Evolutionary conservation across 805 yeast species (phyloP).

Genomic region (Candida argentea): DNA sequence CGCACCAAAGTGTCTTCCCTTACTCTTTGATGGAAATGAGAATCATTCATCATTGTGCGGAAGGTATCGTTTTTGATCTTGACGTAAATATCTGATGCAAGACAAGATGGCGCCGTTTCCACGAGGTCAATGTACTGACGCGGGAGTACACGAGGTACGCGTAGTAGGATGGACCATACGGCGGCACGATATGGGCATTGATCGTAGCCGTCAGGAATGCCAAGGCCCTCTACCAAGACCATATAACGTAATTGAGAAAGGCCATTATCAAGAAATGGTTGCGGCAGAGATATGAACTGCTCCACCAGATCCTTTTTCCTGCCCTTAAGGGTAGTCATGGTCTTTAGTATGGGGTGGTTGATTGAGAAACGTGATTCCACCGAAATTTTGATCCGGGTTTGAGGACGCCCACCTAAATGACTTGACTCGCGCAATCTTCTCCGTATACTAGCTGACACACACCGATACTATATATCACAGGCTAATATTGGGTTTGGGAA

Average conservation of each 20-base stretch:
- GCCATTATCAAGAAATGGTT: conserved; percentile 36
- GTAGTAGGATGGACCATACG: conserved; percentile 71
- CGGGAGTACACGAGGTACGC: conserved; percentile 51
- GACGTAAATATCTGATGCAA: conserved; percentile 40
- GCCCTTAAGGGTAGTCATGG: conserved; percentile 17
- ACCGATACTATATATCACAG: no score
- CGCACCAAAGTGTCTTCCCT: conserved; percentile 61
- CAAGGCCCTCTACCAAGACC: conserved; percentile 30
- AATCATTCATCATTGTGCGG: conserved; percentile 72
- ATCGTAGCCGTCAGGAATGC: conserved; percentile 34
- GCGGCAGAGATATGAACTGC: conserved; percentile 34
- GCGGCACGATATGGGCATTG: conserved; percentile 60
- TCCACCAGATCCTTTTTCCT: conserved; percentile 47
- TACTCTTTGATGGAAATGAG: conserved; percentile 51
- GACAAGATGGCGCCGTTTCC: conserved; percentile 36
- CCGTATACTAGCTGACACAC: background rate
- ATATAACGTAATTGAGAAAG: conserved; percentile 40
- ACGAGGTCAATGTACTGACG: conserved; percentile 43
- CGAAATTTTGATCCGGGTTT: no score
- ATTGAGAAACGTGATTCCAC: no score
- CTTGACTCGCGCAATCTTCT: no score
- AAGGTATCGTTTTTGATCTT: conserved; percentile 83
- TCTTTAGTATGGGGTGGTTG: no score
- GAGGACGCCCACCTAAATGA: no score
- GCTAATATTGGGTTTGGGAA: no score